A percentile compares a stretch with the other conserved stretches of the same genome.
Evolutionary conservation across 306 rosid genomes (phyloP).

Genomic region (Cicer cuneatum): DNA sequence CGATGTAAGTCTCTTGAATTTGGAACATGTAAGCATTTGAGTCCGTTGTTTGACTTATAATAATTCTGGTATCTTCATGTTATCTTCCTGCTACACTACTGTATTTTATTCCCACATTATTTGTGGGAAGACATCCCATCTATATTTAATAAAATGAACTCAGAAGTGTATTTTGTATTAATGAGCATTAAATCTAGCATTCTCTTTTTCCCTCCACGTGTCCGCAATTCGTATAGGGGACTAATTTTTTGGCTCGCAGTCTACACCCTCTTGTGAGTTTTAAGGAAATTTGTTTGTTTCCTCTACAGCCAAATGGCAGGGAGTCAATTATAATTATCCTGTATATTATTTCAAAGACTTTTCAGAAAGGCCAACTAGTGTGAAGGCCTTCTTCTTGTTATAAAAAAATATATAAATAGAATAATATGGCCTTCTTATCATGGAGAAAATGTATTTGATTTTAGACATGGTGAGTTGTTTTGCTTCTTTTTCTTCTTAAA

Average conservation of each 20-base stretch:
- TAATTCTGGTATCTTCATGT: constrained; percentile 14
- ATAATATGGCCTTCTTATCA: background rate
- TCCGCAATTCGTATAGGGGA: too few species aligned
- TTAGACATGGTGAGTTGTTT: background rate
- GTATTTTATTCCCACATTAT: background rate
- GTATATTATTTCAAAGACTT: background rate
- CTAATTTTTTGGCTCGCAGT: too few species aligned
- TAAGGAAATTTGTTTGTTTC: too few species aligned
- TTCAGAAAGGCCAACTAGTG: constrained; percentile 16
- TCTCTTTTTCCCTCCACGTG: too few species aligned
- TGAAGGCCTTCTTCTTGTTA: background rate
- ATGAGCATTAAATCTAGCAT: too few species aligned
- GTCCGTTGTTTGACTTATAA: constrained; percentile 1
- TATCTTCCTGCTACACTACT: background rate
- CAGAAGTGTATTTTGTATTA: too few species aligned
- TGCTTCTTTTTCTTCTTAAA: background rate
- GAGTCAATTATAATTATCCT: background rate
- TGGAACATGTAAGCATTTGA: constrained; percentile 32
- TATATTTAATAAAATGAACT: too few species aligned
- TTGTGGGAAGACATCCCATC: background rate
- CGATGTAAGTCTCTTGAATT: constrained; percentile 12
- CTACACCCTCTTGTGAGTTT: too few species aligned
- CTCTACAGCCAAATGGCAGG: background rate
- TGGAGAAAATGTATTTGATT: background rate
- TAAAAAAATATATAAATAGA: background rate